A percentile compares a stretch with the other conserved stretches of the same genome.
Evolutionary conservation across 768 basidiomycete genomes (phyloP).

Genomic region (Lentinula raphanica): DNA sequence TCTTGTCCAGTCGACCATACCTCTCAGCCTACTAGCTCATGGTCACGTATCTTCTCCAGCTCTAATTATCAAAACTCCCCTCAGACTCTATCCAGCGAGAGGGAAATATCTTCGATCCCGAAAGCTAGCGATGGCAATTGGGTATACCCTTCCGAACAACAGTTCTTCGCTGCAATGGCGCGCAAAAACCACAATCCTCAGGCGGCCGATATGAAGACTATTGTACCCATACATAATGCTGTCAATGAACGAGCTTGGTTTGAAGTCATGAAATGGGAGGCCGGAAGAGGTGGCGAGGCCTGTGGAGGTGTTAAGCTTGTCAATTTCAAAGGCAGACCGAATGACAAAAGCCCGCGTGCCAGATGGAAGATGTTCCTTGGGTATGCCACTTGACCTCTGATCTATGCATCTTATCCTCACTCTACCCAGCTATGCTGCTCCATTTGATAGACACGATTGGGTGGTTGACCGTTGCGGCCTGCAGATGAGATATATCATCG

Average conservation of each 20-base stretch:
- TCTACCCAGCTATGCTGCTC: slow-evolving; percentile 71
- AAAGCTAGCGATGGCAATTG: slow-evolving; percentile 67
- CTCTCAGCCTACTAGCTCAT: slow-evolving; percentile 28
- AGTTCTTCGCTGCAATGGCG: slow-evolving; percentile 96
- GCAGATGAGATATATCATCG: slow-evolving; percentile 89
- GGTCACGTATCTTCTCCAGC: slow-evolving; percentile 37
- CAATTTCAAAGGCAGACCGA: slow-evolving; percentile 87
- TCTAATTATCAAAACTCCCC: slow-evolving; percentile 15
- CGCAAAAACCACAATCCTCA: slow-evolving; percentile 90
- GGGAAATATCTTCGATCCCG: slow-evolving; percentile 88
- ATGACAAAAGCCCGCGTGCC: slow-evolving; percentile 75
- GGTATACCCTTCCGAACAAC: slow-evolving; percentile 98
- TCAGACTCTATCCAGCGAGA: slow-evolving; percentile 55
- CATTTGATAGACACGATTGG: slow-evolving; percentile 99
- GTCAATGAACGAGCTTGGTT: slow-evolving; percentile 94
- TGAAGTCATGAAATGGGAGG: slow-evolving; percentile 80
- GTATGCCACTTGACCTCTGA: slow-evolving; percentile 40
- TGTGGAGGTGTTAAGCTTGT: slow-evolving; percentile 82
- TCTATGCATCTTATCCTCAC: slow-evolving; percentile 3
- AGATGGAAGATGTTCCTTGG: slow-evolving; percentile 79
- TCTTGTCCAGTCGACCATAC: slow-evolving; percentile 40
- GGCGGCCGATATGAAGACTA: slow-evolving; percentile 86
- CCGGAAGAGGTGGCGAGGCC: slow-evolving; percentile 69
- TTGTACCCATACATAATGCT: slow-evolving; percentile 98
- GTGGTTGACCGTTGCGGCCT: slow-evolving; percentile 89